Percentiles rank a stretch among this genome's conserved stretches.
These are phyloP conservation scores for Russula foetens DNA, from an alignment of 768 basidiomycete species.

Conservation along the genomic window DNA sequence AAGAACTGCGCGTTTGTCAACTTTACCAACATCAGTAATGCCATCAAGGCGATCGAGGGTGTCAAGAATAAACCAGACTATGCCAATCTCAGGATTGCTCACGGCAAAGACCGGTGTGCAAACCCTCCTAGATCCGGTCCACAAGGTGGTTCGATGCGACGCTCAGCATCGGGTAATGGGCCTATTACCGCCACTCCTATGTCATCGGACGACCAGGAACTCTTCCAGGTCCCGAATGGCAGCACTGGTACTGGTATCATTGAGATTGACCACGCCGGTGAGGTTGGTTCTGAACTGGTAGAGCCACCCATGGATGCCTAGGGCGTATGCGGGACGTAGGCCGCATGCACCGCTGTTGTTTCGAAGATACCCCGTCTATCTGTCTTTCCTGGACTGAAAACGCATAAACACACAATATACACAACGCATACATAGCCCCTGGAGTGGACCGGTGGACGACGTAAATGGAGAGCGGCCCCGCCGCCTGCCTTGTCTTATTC, in stretches of 20 bases:
- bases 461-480: conserved; percentile 10
- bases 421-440: conserved; percentile 1
- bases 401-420: conserved; percentile 4
- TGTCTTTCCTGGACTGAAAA: conserved; percentile 12
- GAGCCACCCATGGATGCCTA: conserved; percentile 9
- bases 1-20: conserved; percentile 97
- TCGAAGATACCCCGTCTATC: conserved; percentile 14
- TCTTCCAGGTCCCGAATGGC: conserved; percentile 14
- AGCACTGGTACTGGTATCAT: neutral
- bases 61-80: conserved; percentile 92
- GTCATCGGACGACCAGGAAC: conserved; percentile 11
- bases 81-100: conserved; percentile 78
- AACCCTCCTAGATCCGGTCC: conserved; percentile 83
- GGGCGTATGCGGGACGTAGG: neutral
- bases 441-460: conserved; percentile 8
- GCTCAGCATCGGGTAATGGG: conserved; percentile 38
- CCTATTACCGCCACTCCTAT: conserved; percentile 9
- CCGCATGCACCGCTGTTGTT: neutral
- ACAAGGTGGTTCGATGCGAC: conserved; percentile 47
- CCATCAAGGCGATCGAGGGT: conserved; percentile 97
- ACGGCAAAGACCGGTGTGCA: conserved; percentile 94
- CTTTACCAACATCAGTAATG: conserved; percentile 91
- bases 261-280: conserved; percentile 8
- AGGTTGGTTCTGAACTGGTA: conserved; percentile 5
- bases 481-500: conserved; percentile 1